These are phyloP conservation scores for Bjerkandera adusta DNA, from an alignment of 1,284 basidiomycete genomes.

Conservation along the genomic window DNA sequence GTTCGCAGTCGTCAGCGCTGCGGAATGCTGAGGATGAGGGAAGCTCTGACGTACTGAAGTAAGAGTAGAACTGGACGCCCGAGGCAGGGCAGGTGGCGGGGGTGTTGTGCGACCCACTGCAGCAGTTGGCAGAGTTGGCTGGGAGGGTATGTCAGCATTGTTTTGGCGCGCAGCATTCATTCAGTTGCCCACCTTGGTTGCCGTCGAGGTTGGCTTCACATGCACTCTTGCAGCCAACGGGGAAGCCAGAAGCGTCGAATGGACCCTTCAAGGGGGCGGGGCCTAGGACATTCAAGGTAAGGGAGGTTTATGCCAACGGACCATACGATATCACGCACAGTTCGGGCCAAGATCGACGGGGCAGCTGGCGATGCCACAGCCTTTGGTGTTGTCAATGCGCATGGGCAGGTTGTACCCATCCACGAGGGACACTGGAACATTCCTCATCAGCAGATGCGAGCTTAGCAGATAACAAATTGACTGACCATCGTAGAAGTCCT, in stretches of 20 bases:
- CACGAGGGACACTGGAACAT: conserved; percentile 33
- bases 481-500: conserved; percentile 42
- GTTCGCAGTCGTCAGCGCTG: conserved; percentile 5
- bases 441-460: neutral
- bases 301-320: neutral
- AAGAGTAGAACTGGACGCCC: conserved; percentile 40
- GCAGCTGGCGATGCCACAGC: conserved; percentile 41
- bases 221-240: conserved; percentile 43
- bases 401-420: conserved; percentile 43
- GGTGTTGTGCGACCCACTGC: conserved; percentile 41
- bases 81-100: conserved; percentile 40
- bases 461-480: neutral
- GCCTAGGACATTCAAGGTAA: conserved; percentile 21
- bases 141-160: neutral
- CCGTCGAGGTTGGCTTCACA: conserved; percentile 39
- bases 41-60: conserved; percentile 39
- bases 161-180: no score
- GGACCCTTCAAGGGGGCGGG: conserved; percentile 36
- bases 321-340: conserved; percentile 22
- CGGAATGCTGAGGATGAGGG: neutral
- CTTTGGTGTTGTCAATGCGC: conserved; percentile 38
- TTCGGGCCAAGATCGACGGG: conserved; percentile 40
- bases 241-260: conserved; percentile 34
- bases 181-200: conserved; percentile 26
- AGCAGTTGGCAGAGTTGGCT: conserved; percentile 41